These are phyloP conservation scores for Rhamnella rubrinervis DNA, from an alignment of 331 rosid species.

Conservation along the genomic window DNA sequence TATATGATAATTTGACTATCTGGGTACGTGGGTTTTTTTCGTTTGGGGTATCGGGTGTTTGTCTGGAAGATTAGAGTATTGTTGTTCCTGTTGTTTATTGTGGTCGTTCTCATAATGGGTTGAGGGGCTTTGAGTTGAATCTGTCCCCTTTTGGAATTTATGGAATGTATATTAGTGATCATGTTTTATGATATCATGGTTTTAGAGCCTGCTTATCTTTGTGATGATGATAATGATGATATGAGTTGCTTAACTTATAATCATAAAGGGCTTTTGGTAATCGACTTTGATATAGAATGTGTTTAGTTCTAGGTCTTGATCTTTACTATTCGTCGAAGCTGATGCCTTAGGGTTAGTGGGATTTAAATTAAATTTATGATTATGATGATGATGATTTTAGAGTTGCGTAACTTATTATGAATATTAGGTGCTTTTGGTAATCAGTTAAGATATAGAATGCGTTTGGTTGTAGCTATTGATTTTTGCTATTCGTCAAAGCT, in stretches of 20 bases:
- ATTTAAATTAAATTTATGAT: background rate
- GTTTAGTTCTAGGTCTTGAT: no score
- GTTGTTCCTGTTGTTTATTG: background rate
- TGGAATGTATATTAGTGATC: conserved; percentile 12
- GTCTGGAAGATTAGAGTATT: background rate
- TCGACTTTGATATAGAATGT: background rate
- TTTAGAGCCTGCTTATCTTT: background rate
- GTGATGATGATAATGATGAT: background rate
- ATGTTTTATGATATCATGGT: background rate
- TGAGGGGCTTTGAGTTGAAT: background rate
- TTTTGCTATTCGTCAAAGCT: no score
- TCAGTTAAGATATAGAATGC: background rate
- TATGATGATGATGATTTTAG: background rate
- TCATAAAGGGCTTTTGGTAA: background rate
- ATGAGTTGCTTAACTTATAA: background rate
- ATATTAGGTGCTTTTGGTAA: background rate
- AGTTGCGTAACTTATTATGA: background rate
- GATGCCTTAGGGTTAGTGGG: no score
- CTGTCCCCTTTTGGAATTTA: conserved; percentile 14
- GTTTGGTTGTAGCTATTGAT: no score
- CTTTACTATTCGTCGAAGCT: no score
- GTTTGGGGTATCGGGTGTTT: background rate
- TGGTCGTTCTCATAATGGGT: background rate
- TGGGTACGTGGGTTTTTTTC: background rate
- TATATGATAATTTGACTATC: conserved; percentile 3